Evolutionary conservation across 805 yeast genomes (phyloP).

Genomic region (Nakazawaea wickerhamii): DNA sequence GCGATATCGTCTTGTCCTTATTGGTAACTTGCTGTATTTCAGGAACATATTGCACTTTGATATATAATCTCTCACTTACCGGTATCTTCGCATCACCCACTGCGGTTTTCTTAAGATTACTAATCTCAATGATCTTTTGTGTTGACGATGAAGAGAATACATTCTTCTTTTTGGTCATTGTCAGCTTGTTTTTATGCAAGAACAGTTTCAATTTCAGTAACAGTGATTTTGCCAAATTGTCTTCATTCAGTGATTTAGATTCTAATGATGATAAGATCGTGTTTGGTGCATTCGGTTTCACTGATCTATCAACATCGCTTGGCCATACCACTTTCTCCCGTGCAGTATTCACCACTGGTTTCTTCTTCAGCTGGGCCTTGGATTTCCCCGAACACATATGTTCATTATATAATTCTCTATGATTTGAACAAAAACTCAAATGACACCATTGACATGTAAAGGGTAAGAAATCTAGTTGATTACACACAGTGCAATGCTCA

Average conservation of each 20-base stretch:
- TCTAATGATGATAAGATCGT: slow-evolving; percentile 15
- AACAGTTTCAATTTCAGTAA: slow-evolving; percentile 10
- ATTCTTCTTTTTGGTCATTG: slow-evolving; percentile 2
- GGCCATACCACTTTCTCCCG: no score
- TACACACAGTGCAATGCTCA: slow-evolving; percentile 48
- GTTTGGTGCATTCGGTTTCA: slow-evolving; percentile 15
- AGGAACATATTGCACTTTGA: slow-evolving; percentile 40
- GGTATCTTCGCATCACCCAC: slow-evolving; percentile 46
- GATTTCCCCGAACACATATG: no score
- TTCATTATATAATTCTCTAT: slow-evolving; percentile 31
- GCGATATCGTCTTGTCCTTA: slow-evolving; percentile 20
- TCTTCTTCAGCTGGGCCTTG: no score
- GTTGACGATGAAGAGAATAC: slow-evolving; percentile 15
- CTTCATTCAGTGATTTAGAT: slow-evolving; percentile 6
- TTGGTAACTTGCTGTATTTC: slow-evolving; percentile 1
- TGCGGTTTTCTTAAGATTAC: slow-evolving; percentile 39
- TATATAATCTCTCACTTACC: slow-evolving; percentile 39
- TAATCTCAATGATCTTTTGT: slow-evolving; percentile 28
- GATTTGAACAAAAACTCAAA: slow-evolving; percentile 43
- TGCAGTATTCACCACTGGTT: no score
- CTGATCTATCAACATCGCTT: not conserved
- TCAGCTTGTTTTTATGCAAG: slow-evolving; percentile 7
- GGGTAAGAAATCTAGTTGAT: slow-evolving; percentile 53
- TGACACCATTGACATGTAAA: slow-evolving; percentile 46
- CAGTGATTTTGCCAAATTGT: slow-evolving; percentile 5